phyloP scores from a whole-genome alignment of 345 rosid genomes.

The Nephelium lappaceum region DNA sequence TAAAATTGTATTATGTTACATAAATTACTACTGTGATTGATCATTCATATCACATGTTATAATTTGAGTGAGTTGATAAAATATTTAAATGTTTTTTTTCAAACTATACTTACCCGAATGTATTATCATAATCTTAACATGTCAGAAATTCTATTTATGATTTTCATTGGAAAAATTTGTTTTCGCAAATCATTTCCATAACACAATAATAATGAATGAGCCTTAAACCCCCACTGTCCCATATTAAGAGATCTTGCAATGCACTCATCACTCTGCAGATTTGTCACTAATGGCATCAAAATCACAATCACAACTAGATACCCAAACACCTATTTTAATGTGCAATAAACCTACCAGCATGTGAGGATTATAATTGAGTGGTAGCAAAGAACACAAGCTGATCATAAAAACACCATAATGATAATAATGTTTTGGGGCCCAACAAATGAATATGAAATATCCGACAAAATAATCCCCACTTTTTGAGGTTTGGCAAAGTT shows the following conservation, averaged over 20 bases:
- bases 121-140: too few relatives aligned
- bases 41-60: too few relatives aligned
- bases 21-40: too few relatives aligned
- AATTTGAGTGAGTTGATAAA: too few relatives aligned
- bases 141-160: background rate
- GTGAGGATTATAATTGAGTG: slow-evolving; percentile 39
- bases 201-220: background rate
- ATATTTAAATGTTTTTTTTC: too few relatives aligned
- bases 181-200: background rate
- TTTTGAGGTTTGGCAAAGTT: slow-evolving; percentile 34
- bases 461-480: slow-evolving; percentile 48
- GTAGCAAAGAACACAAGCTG: slow-evolving; percentile 12
- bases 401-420: slow-evolving; percentile 17
- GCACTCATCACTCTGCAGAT: slow-evolving; percentile 24
- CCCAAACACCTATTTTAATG: background rate
- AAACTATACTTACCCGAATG: too few relatives aligned
- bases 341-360: slow-evolving; percentile 34
- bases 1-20: too few relatives aligned
- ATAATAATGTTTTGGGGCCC: slow-evolving; percentile 19
- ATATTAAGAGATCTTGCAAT: slow-evolving; percentile 26
- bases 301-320: slow-evolving; percentile 13
- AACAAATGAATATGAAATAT: slow-evolving; percentile 16
- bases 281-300: slow-evolving; percentile 26
- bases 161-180: too few relatives aligned
- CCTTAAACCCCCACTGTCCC: slow-evolving; percentile 14